These are phyloP conservation scores for Salicornia ramosissima DNA, from an alignment of 148 eudicot genomes.

Conservation along the genomic window DNA sequence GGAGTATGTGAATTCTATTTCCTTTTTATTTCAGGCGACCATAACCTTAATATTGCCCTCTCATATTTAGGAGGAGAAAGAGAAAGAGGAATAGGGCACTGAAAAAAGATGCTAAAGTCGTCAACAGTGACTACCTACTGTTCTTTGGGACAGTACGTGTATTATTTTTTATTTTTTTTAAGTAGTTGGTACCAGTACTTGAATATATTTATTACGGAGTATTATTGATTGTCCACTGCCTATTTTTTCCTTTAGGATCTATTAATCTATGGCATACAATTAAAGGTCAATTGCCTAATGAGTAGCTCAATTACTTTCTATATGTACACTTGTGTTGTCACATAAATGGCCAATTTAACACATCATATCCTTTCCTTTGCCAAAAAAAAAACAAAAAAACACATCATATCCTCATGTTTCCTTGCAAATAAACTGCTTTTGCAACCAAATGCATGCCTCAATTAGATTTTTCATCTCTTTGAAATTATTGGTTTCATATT, in stretches of 20 bases:
- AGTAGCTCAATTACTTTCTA: not conserved
- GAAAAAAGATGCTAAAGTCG: constrained; percentile 9
- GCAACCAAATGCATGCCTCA: not conserved
- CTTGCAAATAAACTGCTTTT: not conserved
- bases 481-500: not conserved
- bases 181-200: not conserved
- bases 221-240: not conserved
- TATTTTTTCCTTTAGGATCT: not conserved
- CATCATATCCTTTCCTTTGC: not conserved
- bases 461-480: not conserved
- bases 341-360: not conserved
- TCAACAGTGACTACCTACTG: constrained; percentile 4
- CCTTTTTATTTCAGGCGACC: not conserved
- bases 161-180: no score
- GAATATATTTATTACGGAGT: no score
- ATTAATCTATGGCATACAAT: not conserved
- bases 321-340: not conserved
- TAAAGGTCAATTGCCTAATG: not conserved
- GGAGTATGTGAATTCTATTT: no score
- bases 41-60: constrained; percentile 4
- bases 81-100: not conserved
- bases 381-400: no score
- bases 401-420: not conserved
- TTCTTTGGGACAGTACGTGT: not conserved
- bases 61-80: not conserved